Base-by-base conservation (phyloP, 208 protist genomes). In the Sergeia podlipaevii region DNA sequence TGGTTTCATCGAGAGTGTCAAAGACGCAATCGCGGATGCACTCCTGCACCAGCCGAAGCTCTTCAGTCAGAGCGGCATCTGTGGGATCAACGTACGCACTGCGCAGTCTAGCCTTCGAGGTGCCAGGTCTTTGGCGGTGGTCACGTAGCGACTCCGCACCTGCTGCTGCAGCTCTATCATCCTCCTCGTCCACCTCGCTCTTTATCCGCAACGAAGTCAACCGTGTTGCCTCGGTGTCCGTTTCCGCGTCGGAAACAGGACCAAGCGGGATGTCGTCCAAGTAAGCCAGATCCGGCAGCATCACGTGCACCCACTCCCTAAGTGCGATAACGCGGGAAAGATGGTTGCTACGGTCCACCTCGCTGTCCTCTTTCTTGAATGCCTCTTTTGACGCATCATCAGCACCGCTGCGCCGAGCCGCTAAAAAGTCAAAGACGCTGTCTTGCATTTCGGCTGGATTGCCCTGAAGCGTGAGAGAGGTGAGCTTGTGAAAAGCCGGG, bases 31-130 rank as follows among this genome's bases (percentile, higher is more conserved):
- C 74, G 3, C 83, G 87, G 47, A 91, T 74, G 54, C 77, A 90
- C 43, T 77, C 63, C 49, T 85, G 77, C 24, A 94, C 53, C 3
- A 94, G 74, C 5, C 75, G 70, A 29, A 91, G 77, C 51, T 94
- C 87, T 42, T 83, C 79, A 13, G 65, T 55, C 2, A 94, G 54
- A 21, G 64, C 63, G 7, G 65, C 60, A 28, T 89, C 68, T 33
- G 78, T 52, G 0, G 87, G 87, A 47, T 94, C 87, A 20, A 82
- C 56, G 53, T 83, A 75, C 11, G 55, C 57, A 21, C 20, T 51
- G 17, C 29, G 50, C 8, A 27, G 18, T 13, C 34, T 33, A 49
- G 30, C n/a, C n/a, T n/a, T n/a, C n/a, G n/a, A n/a, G n/a, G 2
- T 39, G 4, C 1, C 4, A 45, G 13, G 8, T n/a, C 13, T 15